Evolutionary conservation across 495 filamentous ascomycete genomes (phyloP), one percentile per base, ranked within the genome.

Genomic region (Alectoria sarmentosa): DNA sequence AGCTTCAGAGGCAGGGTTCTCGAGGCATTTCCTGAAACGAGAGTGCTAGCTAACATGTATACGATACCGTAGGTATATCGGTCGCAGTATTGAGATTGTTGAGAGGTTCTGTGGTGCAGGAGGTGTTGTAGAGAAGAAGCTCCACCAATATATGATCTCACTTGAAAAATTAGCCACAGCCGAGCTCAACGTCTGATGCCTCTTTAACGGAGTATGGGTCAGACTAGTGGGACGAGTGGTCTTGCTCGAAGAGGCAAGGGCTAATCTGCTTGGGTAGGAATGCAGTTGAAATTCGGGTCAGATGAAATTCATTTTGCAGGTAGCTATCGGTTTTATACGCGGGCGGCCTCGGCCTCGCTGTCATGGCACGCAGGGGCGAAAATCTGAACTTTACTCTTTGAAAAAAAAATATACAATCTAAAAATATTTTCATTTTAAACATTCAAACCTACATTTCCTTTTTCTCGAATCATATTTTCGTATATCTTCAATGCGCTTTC

Each of bases 91-190:
- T 32, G 71, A 76, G 69, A 78, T 79, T 60, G 80, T 82, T 28
- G 80, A 82, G 46, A 73, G 72, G 49, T 81, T 72, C 65, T 81
- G 78, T 60, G 74, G 72, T 11, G 46, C 56, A 11, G 72, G 70
- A 4, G 71, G 75, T 8, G 59, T 65, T 9, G 62, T 77, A 34
- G 70, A 71, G 58, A 62, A 70, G 52, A 69, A 65, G 60, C 64
- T 77, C 26, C 66, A 61, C 54, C 68, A 69, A 3, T 77, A 77
- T 44, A 62, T 44, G 41, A 44, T 44, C 41, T 44, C 41, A 19
- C 15, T 44, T 44, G 41, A 44, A 44, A 44, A 44, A 15, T 44
- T 44, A n/a, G 19, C 41, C 19, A 44, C 41, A 44, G 41, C 41
- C 41, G 41, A 44, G 41, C 41, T 44, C 41, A 44, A 44, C 19